A percentile compares a stretch with the other conserved stretches of the same genome.
These are phyloP conservation scores for Yamadazyma aaseri DNA, from an alignment of 1,139 yeast genomes.

Conservation along the genomic window DNA sequence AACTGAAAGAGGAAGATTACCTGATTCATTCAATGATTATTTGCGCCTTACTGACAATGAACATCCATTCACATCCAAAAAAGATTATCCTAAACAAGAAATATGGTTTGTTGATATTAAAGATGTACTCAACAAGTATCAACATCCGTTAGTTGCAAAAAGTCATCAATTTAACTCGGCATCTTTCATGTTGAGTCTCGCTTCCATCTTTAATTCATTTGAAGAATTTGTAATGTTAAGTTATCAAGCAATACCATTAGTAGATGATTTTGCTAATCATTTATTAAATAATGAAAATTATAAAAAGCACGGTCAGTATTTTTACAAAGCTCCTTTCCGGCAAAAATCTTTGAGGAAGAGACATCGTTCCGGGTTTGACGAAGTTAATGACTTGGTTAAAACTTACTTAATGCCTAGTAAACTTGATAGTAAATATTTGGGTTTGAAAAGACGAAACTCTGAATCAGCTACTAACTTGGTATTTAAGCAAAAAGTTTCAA, in stretches of 20 bases:
- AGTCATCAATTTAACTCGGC: constrained; percentile 15
- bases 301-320: constrained; percentile 22
- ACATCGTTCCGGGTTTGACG: constrained; percentile 31
- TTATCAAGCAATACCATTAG: constrained; percentile 28
- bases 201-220: constrained; percentile 32
- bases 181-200: constrained; percentile 21
- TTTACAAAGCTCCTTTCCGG: constrained; percentile 29
- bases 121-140: constrained; percentile 14
- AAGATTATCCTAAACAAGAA: constrained; percentile 25
- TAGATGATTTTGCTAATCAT: constrained; percentile 15
- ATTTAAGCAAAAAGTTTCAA: constrained; percentile 23
- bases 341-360: constrained; percentile 18
- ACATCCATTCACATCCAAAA: constrained; percentile 8
- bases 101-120: constrained; percentile 29
- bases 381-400: constrained; percentile 26
- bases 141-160: constrained; percentile 16
- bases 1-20: constrained; percentile 16
- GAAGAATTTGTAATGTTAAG: constrained; percentile 28
- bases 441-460: constrained; percentile 12
- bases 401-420: constrained; percentile 23
- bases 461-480: constrained; percentile 18
- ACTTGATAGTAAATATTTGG: constrained; percentile 22
- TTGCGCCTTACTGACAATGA: constrained; percentile 5
- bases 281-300: constrained; percentile 22
- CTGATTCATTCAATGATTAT: constrained; percentile 14